These are phyloP conservation scores for Fusarium nurragi DNA, from an alignment of 2,329 filamentous ascomycete species.

Conservation along the genomic window DNA sequence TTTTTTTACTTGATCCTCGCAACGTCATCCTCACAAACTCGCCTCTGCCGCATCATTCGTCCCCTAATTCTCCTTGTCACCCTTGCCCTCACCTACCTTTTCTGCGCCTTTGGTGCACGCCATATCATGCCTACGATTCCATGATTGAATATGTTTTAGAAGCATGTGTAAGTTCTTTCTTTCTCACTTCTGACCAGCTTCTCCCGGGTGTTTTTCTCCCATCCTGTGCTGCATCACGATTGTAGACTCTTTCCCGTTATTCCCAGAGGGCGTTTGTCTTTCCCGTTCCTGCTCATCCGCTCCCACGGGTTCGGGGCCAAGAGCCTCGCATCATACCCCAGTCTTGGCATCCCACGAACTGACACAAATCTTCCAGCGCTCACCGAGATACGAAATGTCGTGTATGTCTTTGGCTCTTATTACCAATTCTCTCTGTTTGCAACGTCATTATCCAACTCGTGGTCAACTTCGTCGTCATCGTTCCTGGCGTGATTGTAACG, in stretches of 20 bases:
- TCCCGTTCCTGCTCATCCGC: constrained; percentile 26
- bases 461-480: constrained; percentile 13
- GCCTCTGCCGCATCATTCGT: background rate
- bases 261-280: constrained; percentile 15
- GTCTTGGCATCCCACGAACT: constrained; percentile 51
- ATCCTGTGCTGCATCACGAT: background rate
- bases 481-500: constrained; percentile 6
- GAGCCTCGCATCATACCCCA: constrained; percentile 42
- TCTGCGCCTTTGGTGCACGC: constrained; percentile 45
- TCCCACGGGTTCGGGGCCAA: constrained; percentile 42
- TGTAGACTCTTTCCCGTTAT: constrained; percentile 17
- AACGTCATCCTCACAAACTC: constrained; percentile 23
- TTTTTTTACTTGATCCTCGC: constrained; percentile 23
- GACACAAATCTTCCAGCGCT: constrained; percentile 53
- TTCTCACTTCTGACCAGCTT: background rate
- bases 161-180: constrained; percentile 54
- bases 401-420: constrained; percentile 51
- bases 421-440: constrained; percentile 20
- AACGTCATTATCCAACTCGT: constrained; percentile 8
- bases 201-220: constrained; percentile 2
- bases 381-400: constrained; percentile 61
- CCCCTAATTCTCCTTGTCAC: constrained; percentile 15
- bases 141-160: constrained; percentile 53
- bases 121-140: constrained; percentile 48
- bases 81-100: constrained; percentile 32